Base-by-base conservation (phyloP, 352 stramenopile species). In the Elongisporangium undulatum region DNA sequence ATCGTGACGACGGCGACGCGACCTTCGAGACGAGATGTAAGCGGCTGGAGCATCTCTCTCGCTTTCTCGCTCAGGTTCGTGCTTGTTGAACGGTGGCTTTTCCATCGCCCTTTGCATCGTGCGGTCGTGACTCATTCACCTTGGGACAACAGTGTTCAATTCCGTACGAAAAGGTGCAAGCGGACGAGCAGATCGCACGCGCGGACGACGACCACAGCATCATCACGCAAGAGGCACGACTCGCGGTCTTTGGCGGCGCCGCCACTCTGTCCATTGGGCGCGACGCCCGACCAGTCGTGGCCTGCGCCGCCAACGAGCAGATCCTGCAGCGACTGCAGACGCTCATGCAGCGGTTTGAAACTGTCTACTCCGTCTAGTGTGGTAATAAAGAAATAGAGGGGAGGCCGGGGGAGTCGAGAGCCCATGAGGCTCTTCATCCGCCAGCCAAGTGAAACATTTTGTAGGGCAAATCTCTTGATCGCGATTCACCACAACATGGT, bases 401-500 rank as follows among this genome's bases (percentile, higher is more conserved):
- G 66, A 52, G 62, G 63, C 69, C 60, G 59, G 66, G 52, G 69
- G 73, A 77, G 81, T 78, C 77, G 29, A 41, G 29, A 75, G 69
- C 75, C 70, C 51, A 20, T 54, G 55, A 64, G 70, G 62, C 55
- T 58, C 64, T 65, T 67, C 69, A 66, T 61, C 56, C 58, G 52
- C 60, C 56, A 62, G 61, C 69, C 67, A 54, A 50, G 38, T 60
- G 56, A 89, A 71, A 89, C 86, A 89, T 89, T 89, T 70, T 75
- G 79, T 72, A 87, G 79, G 69, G 74, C 75, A 89, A 89, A 89
- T 89, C 79, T 89, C 77, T 67, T 86, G 79, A 89, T 89, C 74
- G 64, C 79, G 79, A 89, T 89, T 89, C 79, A 79, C 76, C 79
- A 77, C 76, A 74, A 68, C 59, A 55, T 51, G 15, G 34, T 41